phyloP scores from a whole-genome alignment of 1,284 basidiomycete genomes.

The Schizophyllum amplum region DNA sequence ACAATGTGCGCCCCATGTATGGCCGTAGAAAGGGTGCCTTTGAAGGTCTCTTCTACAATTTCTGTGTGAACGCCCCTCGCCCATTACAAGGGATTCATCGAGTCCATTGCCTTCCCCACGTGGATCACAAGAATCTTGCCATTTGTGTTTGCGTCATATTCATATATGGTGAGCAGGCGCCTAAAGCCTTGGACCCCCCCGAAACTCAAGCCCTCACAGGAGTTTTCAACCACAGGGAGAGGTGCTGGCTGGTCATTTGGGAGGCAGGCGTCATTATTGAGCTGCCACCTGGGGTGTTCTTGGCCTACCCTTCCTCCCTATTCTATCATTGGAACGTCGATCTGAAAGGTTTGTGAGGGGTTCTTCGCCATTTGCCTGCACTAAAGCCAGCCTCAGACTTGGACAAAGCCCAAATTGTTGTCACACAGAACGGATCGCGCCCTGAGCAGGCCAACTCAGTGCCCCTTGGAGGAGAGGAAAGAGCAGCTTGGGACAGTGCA shows the following conservation, averaged over 20 bases:
- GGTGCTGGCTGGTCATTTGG: conserved; percentile 23
- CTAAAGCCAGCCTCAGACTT: not conserved
- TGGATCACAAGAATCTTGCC: not conserved
- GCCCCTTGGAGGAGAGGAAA: conserved; percentile 1
- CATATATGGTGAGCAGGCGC: not conserved
- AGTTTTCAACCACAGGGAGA: conserved; percentile 16
- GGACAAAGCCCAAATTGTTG: not conserved
- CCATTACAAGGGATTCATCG: not conserved
- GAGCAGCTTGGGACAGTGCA: conserved; percentile 2
- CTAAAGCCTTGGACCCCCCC: not conserved
- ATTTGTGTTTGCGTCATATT: not conserved
- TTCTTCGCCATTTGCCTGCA: not conserved
- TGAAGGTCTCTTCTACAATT: not conserved
- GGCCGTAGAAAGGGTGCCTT: too few relatives aligned
- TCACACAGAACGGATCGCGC: not conserved
- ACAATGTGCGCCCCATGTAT: too few relatives aligned
- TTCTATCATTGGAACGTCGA: conserved; percentile 25
- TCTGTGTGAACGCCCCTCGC: not conserved
- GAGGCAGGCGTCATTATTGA: conserved; percentile 21
- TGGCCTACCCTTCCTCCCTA: conserved; percentile 21
- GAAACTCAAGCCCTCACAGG: not conserved
- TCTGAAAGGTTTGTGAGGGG: conserved; percentile 13
- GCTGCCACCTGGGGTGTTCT: conserved; percentile 20
- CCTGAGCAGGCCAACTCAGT: not conserved
- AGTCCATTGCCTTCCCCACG: not conserved